Evolutionary conservation across 139 green algal species (phyloP).

Genomic region (Chlamydomonas asymmetrica): DNA sequence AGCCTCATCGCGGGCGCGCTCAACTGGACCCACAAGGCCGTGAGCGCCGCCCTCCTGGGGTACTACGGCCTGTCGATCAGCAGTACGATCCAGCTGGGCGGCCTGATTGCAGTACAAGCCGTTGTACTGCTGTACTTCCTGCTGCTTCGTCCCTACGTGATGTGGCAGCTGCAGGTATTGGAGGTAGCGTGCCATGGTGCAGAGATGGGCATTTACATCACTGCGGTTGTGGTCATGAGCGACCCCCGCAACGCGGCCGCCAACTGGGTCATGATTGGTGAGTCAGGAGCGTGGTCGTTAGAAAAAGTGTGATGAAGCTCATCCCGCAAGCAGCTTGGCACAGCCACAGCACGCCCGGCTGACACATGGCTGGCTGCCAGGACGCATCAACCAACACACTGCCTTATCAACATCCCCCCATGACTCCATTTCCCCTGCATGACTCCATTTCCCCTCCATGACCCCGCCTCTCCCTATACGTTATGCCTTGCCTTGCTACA

Average conservation of each 20-base stretch:
- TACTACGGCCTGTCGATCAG: no score
- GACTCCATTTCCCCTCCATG: not conserved
- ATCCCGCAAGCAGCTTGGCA: not conserved
- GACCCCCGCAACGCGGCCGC: not conserved
- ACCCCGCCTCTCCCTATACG: not conserved
- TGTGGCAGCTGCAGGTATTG: constrained; percentile 18
- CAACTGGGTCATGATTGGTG: constrained; percentile 22
- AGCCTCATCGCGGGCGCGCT: no score
- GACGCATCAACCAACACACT: no score
- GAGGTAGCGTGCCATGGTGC: constrained; percentile 10
- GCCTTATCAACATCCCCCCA: no score
- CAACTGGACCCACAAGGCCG: no score
- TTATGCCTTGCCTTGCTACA: not conserved
- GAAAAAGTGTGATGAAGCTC: not conserved
- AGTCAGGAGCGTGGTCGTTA: not conserved
- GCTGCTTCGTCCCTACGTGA: constrained; percentile 4
- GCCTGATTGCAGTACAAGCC: no score
- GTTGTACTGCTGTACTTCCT: constrained; percentile 11
- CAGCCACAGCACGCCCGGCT: not conserved
- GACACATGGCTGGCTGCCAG: no score
- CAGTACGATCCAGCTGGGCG: no score
- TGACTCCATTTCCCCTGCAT: no score
- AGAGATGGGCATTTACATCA: constrained; percentile 16
- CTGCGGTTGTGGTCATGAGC: not conserved
- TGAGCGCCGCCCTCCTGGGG: no score